Base-by-base conservation (phyloP, 192 early-diverging fungal species). In the Coemansia guatemalensis region DNA sequence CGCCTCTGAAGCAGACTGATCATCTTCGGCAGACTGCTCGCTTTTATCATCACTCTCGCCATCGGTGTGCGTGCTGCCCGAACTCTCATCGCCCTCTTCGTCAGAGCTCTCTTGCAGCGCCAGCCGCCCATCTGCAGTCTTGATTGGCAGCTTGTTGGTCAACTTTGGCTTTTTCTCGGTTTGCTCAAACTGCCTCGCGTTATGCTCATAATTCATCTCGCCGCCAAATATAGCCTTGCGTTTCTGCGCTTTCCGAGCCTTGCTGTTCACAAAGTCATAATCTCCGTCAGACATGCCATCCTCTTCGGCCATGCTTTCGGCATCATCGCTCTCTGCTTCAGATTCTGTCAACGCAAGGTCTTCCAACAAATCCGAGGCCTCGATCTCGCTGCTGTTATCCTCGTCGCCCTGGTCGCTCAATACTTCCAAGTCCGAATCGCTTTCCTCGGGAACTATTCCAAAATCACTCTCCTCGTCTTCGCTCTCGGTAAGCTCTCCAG, bases 131-230 rank as follows among this genome's bases (percentile, higher is more conserved):
- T 80, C 82, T 1, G 82, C 79, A 1, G 60, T 74, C 55, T 85
- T 83, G 69, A 85, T 87, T 7, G 84, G 84, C 30, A 87, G 82
- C 51, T 69, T 80, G 64, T 64, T 81, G 18, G 71, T 75, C 29
- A 71, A 74, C 41, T 78, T 71, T 29, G 62, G 48, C 22, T 74
- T 80, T 35, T 84, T 76, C 27, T 64, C 73, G 8, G 35, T 14
- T 44, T 73, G 65, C 48, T 58, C 70, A 64, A 81, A 81, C 4
- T 53, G 35, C 23, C 79, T 63, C 23, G 52, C 27, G 7, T 58
- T 47, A 17, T 73, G 69, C 67, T 81, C 79, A 17, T 81, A 81
- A 32, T 62, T 39, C 79, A 76, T 76, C 23, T 67, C 64, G 39
- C 65, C 67, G 41, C 66, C 69, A 62, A 81, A 65, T 52, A 73